Conservation (phyloP, 345 rosid species). For the Boechera divaricarpa region DNA sequence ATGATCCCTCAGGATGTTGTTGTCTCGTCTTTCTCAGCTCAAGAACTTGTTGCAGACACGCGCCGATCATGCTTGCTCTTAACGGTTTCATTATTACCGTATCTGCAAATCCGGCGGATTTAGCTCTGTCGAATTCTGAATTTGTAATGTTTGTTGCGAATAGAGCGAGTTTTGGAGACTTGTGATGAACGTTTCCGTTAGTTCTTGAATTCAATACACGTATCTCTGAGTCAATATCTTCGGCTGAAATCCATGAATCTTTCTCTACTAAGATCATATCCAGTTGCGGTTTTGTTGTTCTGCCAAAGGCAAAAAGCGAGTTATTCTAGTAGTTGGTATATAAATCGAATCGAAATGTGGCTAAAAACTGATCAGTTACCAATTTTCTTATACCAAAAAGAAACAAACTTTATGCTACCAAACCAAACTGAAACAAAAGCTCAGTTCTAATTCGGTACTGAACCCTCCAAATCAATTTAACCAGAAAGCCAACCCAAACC, state of each 20-base stretch:
- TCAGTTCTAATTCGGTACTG: too few species aligned
- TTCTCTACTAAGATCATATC: constrained; percentile 88
- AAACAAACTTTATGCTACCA: neutral
- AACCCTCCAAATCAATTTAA: too few species aligned
- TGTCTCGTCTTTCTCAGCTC: constrained; percentile 70
- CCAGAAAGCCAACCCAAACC: too few species aligned
- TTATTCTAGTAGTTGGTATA: neutral
- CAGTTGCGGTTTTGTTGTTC: constrained; percentile 56
- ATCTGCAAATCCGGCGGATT: constrained; percentile 84
- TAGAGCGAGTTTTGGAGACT: constrained; percentile 71
- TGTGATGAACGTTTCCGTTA: constrained; percentile 52
- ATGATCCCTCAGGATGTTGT: constrained; percentile 56
- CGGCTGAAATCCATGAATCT: constrained; percentile 75
- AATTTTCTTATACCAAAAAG: neutral
- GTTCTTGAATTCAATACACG: constrained; percentile 52
- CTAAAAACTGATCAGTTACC: neutral
- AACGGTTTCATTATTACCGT: constrained; percentile 92
- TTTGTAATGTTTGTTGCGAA: constrained; percentile 78
- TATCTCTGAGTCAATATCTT: constrained; percentile 52
- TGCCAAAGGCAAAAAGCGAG: constrained; percentile 10
- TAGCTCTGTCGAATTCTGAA: constrained; percentile 70
- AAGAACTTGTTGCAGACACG: constrained; percentile 87
- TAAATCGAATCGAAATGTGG: neutral
- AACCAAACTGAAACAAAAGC: neutral
- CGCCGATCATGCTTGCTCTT: constrained; percentile 95